Base-by-base conservation (phyloP, 2,329 filamentous ascomycete genomes). In the Aspergillus brasiliensis region DNA sequence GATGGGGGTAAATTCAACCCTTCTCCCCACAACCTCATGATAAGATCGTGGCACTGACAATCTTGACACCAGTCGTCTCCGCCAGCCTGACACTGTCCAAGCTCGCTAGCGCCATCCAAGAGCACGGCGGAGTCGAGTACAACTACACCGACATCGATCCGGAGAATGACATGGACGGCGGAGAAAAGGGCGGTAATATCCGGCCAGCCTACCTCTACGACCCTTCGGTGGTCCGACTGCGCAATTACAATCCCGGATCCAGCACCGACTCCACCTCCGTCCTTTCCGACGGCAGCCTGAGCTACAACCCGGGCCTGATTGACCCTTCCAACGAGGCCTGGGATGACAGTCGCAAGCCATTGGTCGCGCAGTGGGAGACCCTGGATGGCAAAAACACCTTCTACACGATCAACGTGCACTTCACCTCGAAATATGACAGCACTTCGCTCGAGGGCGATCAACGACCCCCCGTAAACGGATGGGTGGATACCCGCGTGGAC, bases 341-440 rank as follows among this genome's bases (percentile, higher is more conserved):
- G 84, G 76, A 75, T 3, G 77, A 77, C 51, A 87, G 83, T 69
- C 84, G 89, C 59, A 91, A 91, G 77, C 88, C 89, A 2, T 77
- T 91, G 0, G 86, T 81, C 0, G 89, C 88, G 3, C 81, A 83
- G 60, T 91, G 88, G 87, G 82, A 84, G 68, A 81, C 85, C 0
- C 75, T 85, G 34, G 81, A 83, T 59, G 81, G 81, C 27, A 77
- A 80, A 60, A 80, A 75, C 61, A 83, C 81, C 62, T 87, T 91
- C 75, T 91, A 89, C 74, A 90, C 89, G 2, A 80, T 91, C 62
- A 91, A 91, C 69, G 86, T 91, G 40, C 88, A 91, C 76, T 86
- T 86, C 68, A 81, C 81, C 0, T 86, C 83, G 67, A 91, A 91
- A 76, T 86, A 86, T 27, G 88, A 88, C 38, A 84, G 85, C 21